Base-by-base conservation (phyloP, 139 green algal genomes). In the Chlorella sp. region DNA sequence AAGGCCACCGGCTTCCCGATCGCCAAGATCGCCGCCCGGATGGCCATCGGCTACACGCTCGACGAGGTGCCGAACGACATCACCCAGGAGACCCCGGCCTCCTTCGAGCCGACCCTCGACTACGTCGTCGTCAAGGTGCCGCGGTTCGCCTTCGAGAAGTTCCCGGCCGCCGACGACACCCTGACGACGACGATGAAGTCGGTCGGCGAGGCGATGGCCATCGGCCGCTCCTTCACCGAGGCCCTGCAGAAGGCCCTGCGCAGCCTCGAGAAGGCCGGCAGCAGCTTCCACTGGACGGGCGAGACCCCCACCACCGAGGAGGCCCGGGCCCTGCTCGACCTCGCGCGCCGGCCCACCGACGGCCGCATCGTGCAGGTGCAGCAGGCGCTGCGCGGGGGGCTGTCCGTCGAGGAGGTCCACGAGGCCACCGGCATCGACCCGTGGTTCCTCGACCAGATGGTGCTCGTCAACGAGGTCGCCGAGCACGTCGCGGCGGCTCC, bases 31-130 rank as follows among this genome's bases (percentile, higher is more conserved):
- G 95, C 95, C 0, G 95, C 95, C 69, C 98, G 98, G 88, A 91
- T 99, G 64, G 89, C 94, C 2, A 89, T 96, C 33, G 95, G 95
- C 49, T 96, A 95, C 82, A 98, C 95, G 2, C 86, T 99, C 49
- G 95, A 99, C 86, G 87, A 91, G 72, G 33, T 67, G 55, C 22
- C 95, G 60, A 99, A 99, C 81, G 95, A 99, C 88, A 99, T 99
- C 88, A 99, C 95, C 2, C 82, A 87, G 64, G 98, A 97, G 83
- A 99, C 95, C 1, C 95, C 95, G 31, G 95, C 95, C 23, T 96
- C 88, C 49, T 99, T 99, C 81, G 95, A 99, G 91, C 95, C 95
- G 32, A 97, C 92, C 64, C 99, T 99, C 69, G 95, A 99, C 83
- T 99, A 99, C 83, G 91, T 99, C 31, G 92, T 99, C 61, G 98